phyloP scores from a whole-genome alignment of 495 filamentous ascomycete genomes.

The Baudoinia panamericana region DNA sequence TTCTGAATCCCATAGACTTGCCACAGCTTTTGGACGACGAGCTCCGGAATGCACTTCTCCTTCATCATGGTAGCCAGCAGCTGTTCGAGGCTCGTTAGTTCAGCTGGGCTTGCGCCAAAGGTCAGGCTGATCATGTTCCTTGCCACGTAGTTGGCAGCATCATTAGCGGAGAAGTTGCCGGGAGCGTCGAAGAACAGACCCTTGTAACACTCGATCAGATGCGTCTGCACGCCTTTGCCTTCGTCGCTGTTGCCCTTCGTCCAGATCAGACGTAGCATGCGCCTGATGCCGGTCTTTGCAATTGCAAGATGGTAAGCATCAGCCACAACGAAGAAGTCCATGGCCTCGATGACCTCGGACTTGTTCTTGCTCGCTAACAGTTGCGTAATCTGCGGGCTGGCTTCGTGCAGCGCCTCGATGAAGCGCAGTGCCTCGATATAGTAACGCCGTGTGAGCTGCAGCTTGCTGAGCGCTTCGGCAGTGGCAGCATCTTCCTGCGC shows the following conservation, averaged over 20 bases:
- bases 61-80: conserved; percentile 96
- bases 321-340: conserved; percentile 93
- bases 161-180: conserved; percentile 70
- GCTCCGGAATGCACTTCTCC: conserved; percentile 67
- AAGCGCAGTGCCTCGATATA: conserved; percentile 86
- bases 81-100: conserved; percentile 90
- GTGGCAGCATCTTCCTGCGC: conserved; percentile 59
- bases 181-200: conserved; percentile 91
- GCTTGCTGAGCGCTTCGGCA: conserved; percentile 67
- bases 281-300: conserved; percentile 72
- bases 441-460: conserved; percentile 79
- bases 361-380: conserved; percentile 89
- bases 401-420: conserved; percentile 81
- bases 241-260: conserved; percentile 98
- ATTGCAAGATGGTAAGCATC: conserved; percentile 93
- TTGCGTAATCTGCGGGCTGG: conserved; percentile 65
- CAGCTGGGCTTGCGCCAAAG: conserved; percentile 84
- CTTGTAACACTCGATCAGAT: conserved; percentile 95
- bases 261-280: conserved; percentile 96
- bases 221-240: conserved; percentile 93
- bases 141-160: conserved; percentile 89
- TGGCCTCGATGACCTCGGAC: conserved; percentile 94
- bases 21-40: conserved; percentile 87
- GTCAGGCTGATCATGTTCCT: conserved; percentile 98
- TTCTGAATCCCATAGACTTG: conserved; percentile 92